These are phyloP conservation scores for Coemansia sp. DNA, from an alignment of 192 early-diverging fungal species.

Conservation along the genomic window DNA sequence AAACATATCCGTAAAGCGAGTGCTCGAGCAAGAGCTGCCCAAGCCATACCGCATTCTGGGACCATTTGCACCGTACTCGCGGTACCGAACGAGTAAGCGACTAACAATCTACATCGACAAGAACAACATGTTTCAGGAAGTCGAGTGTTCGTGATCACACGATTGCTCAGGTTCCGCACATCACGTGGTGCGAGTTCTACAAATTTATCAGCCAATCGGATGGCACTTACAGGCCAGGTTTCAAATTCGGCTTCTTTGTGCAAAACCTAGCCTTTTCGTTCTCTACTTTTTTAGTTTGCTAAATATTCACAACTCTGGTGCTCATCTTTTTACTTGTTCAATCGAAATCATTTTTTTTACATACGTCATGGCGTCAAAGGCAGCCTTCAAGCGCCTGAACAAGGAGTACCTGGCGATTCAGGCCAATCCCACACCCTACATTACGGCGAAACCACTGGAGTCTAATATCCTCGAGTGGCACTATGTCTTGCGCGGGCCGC, in stretches of 20 bases:
- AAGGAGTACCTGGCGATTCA: conserved; percentile 82
- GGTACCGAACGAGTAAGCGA: conserved; percentile 33
- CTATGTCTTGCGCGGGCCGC: conserved; percentile 95
- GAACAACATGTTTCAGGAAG: conserved; percentile 45
- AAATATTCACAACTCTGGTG: not conserved
- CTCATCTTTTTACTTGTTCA: not conserved
- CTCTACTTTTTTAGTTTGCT: conserved; percentile 8
- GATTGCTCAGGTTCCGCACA: not conserved
- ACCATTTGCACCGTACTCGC: conserved; percentile 45
- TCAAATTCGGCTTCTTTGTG: not conserved
- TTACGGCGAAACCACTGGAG: conserved; percentile 91
- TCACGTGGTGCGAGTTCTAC: not conserved
- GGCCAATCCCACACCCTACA: conserved; percentile 84
- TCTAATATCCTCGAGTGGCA: conserved; percentile 98
- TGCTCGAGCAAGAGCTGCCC: conserved; percentile 51
- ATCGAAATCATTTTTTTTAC: conserved; percentile 2
- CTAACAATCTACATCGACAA: conserved; percentile 43
- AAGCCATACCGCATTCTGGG: conserved; percentile 46
- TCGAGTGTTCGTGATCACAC: conserved; percentile 31
- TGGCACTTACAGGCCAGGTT: not conserved
- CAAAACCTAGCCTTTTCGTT: conserved; percentile 4
- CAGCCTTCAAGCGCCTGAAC: conserved; percentile 74
- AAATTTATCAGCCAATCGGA: not conserved
- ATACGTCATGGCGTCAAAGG: conserved; percentile 78
- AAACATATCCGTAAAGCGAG: conserved; percentile 42